Evolutionary conservation across 2,329 filamentous ascomycete species (phyloP), one percentile per base, ranked within the genome.

Genomic region (Aspergillus sp.): DNA sequence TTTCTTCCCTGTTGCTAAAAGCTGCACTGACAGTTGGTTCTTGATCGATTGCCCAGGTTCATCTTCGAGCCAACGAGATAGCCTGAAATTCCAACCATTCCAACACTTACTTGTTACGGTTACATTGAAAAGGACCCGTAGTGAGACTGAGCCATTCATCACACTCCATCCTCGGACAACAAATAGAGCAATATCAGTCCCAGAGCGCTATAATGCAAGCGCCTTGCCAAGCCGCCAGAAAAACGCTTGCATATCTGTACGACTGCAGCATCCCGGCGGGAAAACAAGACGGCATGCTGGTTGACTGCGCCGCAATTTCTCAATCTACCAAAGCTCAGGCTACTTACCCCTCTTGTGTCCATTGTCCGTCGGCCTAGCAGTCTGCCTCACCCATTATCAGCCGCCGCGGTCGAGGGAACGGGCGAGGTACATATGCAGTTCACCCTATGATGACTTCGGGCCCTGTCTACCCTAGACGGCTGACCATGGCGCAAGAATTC

Each of bases 201-300:
- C 10, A 10, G 25, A 30, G 25, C 10, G 10, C 25, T 30, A 30
- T 30, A 30, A 30, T 53, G 55, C 56, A 66, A 62, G 60, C 61
- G 60, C 62, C 57, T 54, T 51, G 63, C 64, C 60, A 66, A 66
- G 64, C 49, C 22, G 51, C 53, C 57, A 48, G 53, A 53, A 56
- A 50, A 53, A 53, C 49, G 51, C 44, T 39, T 55, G 56, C 52
- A 51, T 56, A 43, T 45, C 53, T 46, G 47, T 54, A 43, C 53
- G 46, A 53, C 46, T 43, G 44, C 42, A 37, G 9, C 45, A 41
- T 45, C 52, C 49, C 46, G 38, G 39, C 33, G 33, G 17, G 7
- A 17, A 35, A 7, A 17, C 33, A 35, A 35, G 33, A 9, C 7
- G 33, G 19, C 32, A 42, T 44, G 53, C 54, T 57, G 42, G 33